Percentiles rank a stretch among this genome's conserved stretches.
Conservation (phyloP, 345 rosid genomes). For the Eucalyptus tenuipes region DNA sequence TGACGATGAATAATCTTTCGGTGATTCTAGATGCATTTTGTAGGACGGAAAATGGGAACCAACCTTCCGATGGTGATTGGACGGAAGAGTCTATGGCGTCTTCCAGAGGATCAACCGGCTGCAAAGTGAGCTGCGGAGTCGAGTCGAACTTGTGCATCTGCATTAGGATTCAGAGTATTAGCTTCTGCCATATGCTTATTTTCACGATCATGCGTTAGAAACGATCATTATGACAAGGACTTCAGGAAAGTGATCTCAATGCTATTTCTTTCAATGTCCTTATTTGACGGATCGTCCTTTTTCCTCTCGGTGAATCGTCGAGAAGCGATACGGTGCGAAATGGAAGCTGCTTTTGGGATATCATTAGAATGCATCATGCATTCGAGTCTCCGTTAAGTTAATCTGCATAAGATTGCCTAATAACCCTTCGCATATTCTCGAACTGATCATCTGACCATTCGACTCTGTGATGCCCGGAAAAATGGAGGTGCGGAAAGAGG, state of each 20-base stretch:
- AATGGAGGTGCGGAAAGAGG: background rate
- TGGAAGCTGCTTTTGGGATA: background rate
- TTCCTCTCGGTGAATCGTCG: background rate
- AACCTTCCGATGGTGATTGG: background rate
- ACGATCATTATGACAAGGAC: background rate
- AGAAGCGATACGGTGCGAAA: background rate
- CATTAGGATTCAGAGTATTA: background rate
- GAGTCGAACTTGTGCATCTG: conserved; percentile 6
- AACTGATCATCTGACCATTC: background rate
- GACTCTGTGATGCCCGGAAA: background rate
- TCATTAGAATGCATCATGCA: background rate
- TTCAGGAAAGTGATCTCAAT: background rate
- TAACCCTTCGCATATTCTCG: background rate
- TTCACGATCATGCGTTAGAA: background rate
- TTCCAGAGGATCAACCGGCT: background rate
- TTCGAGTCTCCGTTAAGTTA: background rate
- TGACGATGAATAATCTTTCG: background rate
- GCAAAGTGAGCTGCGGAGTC: background rate
- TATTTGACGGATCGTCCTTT: background rate
- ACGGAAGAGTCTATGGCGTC: background rate
- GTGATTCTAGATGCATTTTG: background rate
- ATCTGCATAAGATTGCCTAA: background rate
- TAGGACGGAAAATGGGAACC: background rate
- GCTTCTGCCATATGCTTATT: background rate
- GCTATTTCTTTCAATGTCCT: background rate